phyloP scores from a whole-genome alignment of 352 stramenopile genomes.

The Phytophthora brassicae region DNA sequence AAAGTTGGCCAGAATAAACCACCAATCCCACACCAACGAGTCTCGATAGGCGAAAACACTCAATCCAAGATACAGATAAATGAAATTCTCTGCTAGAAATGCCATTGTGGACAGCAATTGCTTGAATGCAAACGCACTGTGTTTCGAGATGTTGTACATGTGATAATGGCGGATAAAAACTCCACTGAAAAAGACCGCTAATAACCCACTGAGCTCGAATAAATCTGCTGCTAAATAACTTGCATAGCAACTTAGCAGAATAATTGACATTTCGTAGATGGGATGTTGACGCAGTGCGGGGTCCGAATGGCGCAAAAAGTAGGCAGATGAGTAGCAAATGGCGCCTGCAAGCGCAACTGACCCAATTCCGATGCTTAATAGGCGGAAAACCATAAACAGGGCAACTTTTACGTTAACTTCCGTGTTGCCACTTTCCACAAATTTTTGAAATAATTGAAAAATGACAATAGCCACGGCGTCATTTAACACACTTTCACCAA shows the following conservation, averaged over 20 bases:
- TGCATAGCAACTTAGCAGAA: conserved; percentile 73
- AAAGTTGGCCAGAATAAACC: conserved; percentile 58
- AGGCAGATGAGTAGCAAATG: conserved; percentile 66
- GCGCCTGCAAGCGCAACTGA: conserved; percentile 49
- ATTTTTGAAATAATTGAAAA: conserved; percentile 67
- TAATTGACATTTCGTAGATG: conserved; percentile 76
- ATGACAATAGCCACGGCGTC: conserved; percentile 89
- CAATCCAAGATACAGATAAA: conserved; percentile 73
- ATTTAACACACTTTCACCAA: conserved; percentile 92
- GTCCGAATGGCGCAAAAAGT: conserved; percentile 53
- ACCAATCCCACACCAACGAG: conserved; percentile 71
- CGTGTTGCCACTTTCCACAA: conserved; percentile 52
- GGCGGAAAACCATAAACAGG: conserved; percentile 38
- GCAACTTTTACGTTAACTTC: conserved; percentile 43
- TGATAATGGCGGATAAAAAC: conserved; percentile 79
- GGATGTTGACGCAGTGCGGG: conserved; percentile 49
- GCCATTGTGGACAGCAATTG: conserved; percentile 62
- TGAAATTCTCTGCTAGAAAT: conserved; percentile 75
- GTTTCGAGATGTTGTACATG: conserved; percentile 66
- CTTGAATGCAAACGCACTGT: conserved; percentile 58
- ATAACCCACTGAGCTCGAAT: conserved; percentile 79
- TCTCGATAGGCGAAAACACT: conserved; percentile 66
- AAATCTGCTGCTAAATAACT: conserved; percentile 74
- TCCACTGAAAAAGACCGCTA: conserved; percentile 92
- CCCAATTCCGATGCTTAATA: conserved; percentile 53